A percentile compares a stretch with the other conserved stretches of the same genome.
These are phyloP conservation scores for Pelargonium cotyledonis DNA, from an alignment of 441 rosid species.

Conservation along the genomic window DNA sequence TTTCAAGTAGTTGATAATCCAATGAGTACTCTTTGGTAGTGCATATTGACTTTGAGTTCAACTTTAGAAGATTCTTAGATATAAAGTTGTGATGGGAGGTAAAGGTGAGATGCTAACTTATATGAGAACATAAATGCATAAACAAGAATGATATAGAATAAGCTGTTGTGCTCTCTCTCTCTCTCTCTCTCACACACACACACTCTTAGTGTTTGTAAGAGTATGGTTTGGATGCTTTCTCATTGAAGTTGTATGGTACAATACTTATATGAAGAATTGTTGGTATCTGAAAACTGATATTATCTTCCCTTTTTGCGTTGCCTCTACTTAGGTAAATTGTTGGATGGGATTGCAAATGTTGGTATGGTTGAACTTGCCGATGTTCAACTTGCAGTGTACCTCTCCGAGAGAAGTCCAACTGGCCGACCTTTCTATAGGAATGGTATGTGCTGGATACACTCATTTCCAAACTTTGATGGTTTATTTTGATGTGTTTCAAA, in stretches of 20 bases:
- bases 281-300: conserved; percentile 5
- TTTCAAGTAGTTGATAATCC: too few species aligned
- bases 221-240: not conserved
- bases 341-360: conserved; percentile 78
- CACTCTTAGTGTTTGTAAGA: not conserved
- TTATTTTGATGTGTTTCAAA: not conserved
- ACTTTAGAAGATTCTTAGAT: too few species aligned
- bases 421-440: conserved; percentile 64
- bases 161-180: not conserved
- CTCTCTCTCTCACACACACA: not conserved
- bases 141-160: not conserved
- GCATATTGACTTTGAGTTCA: too few species aligned
- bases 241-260: not conserved
- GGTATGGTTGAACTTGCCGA: conserved; percentile 81
- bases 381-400: conserved; percentile 53
- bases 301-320: conserved; percentile 8
- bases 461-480: not conserved
- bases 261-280: conserved; percentile 9
- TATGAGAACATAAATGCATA: not conserved
- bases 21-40: too few species aligned
- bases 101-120: not conserved
- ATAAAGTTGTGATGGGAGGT: not conserved
- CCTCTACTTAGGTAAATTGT: conserved; percentile 45
- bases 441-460: conserved; percentile 41
- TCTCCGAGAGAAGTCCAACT: conserved; percentile 82